Base-by-base conservation (phyloP, 306 rosid species). In the Lablab purpureus region DNA sequence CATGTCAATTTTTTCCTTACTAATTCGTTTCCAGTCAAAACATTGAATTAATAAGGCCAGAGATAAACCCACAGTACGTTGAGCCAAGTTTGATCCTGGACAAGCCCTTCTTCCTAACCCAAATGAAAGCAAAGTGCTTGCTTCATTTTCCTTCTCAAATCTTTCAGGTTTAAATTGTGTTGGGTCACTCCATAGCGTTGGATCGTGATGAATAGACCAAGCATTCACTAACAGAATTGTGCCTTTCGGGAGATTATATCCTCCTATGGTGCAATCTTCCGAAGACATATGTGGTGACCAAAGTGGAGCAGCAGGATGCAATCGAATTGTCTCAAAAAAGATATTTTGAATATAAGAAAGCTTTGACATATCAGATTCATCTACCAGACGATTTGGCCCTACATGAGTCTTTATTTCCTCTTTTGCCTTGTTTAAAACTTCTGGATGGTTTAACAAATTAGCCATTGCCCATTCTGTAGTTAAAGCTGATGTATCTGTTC, bases 91-190 rank as follows among this genome's bases (percentile, higher is more conserved):
- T 10, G 8, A 1, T 36, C 71, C 71, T 3, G 71, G 49, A 0
- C 49, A 65, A 65, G 71, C 7, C 28, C 71, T 65, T 6, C 71
- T 65, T 0, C 71, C 71, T 36, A 65, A n/a, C 17, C 71, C 71
- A 65, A 65, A 65, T 34, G 71, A 0, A 65, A 65, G 28, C 19
- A 64, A n/a, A 8, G 10, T 65, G 49, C 2, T 65, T 18, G 71
- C 8, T n/a, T 36, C 50, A 1, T 28, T 5, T 36, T 65, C 49
- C 0, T 65, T 36, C 10, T 65, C 71, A 18, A 65, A 65, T n/a
- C 71, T 65, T 15, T 65, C 71, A 4, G 71, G 71, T 28, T 36
- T 65, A 36, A 65, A 65, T 1, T 15, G 4, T 36, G 49, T 36
- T 1, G 71, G 49, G n/a, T 65, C 47, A 4, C 27, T n/a, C 71